These are phyloP conservation scores for Apiotrichum domesticum DNA, from an alignment of 1,284 basidiomycete genomes.

Conservation along the genomic window DNA sequence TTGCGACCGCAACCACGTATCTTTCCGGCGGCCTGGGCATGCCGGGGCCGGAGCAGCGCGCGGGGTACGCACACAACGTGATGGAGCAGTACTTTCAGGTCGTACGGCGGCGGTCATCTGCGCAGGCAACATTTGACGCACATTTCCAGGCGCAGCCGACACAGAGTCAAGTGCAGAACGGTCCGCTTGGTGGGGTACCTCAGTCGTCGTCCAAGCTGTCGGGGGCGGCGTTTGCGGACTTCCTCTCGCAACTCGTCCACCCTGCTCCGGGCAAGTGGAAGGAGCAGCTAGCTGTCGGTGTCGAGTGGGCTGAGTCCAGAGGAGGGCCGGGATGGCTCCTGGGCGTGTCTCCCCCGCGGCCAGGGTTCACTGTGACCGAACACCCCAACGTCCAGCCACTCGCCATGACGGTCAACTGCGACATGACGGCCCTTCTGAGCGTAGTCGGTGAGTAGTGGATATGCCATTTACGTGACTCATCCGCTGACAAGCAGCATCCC, in stretches of 20 bases:
- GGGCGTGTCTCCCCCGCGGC: constrained; percentile 3
- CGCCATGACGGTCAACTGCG: constrained; percentile 4
- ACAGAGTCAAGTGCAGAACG: too few species aligned
- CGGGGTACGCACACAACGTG: not conserved
- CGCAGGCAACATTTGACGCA: not conserved
- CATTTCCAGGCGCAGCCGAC: too few species aligned
- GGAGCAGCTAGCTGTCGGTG: constrained; percentile 3
- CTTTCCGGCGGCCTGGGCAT: not conserved
- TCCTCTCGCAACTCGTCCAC: constrained; percentile 2
- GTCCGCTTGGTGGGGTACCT: too few species aligned
- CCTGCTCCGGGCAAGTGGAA: constrained; percentile 3
- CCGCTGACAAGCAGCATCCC: not conserved
- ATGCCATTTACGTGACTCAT: too few species aligned
- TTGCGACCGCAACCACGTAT: constrained; percentile 1
- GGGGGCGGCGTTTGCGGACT: constrained; percentile 1
- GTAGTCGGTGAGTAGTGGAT: not conserved
- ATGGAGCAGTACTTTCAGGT: not conserved
- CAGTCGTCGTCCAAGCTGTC: not conserved
- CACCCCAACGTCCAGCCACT: constrained; percentile 1
- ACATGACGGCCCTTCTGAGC: constrained; percentile 5
- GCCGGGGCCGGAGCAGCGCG: not conserved
- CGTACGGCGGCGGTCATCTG: not conserved
- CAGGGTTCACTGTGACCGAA: not conserved
- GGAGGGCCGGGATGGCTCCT: constrained; percentile 6
- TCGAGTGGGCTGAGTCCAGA: constrained; percentile 5